Conservation (phyloP, 768 basidiomycete genomes). For the Cytidiella melzeri region DNA sequence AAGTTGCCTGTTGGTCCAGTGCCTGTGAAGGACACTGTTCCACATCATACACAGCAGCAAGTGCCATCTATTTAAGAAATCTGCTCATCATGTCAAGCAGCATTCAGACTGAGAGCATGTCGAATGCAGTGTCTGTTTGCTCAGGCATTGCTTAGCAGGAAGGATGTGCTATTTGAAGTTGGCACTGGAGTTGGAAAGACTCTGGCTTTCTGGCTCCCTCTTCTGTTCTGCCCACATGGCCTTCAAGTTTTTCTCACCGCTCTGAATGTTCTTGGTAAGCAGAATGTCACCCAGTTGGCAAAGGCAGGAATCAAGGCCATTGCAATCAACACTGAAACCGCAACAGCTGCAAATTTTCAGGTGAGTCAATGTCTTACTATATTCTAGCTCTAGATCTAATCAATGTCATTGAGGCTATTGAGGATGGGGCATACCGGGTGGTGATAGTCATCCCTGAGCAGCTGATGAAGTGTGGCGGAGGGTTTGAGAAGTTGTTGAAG, state of each 20-base stretch:
- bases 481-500: conserved; percentile 21
- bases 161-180: conserved; percentile 1
- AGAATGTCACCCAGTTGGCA: conserved; percentile 18
- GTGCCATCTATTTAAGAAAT: not conserved
- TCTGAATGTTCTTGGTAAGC: conserved; percentile 27
- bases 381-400: not conserved
- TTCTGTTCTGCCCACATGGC: conserved; percentile 5
- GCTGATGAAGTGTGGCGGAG: conserved; percentile 16
- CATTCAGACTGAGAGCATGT: not conserved
- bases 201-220: conserved; percentile 10
- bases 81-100: not conserved
- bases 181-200: conserved; percentile 9
- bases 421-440: conserved; percentile 18
- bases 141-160: not conserved
- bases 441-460: conserved; percentile 27
- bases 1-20: too few relatives aligned
- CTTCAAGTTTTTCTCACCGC: conserved; percentile 20
- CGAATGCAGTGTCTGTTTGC: not conserved
- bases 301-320: conserved; percentile 16
- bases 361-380: not conserved
- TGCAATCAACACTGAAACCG: conserved; percentile 10
- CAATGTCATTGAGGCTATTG: conserved; percentile 20
- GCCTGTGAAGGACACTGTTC: too few relatives aligned
- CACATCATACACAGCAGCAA: too few relatives aligned
- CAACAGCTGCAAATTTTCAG: conserved; percentile 4